Evolutionary conservation across 2,329 filamentous ascomycete genomes (phyloP).

Genomic region (Fusarium musae): DNA sequence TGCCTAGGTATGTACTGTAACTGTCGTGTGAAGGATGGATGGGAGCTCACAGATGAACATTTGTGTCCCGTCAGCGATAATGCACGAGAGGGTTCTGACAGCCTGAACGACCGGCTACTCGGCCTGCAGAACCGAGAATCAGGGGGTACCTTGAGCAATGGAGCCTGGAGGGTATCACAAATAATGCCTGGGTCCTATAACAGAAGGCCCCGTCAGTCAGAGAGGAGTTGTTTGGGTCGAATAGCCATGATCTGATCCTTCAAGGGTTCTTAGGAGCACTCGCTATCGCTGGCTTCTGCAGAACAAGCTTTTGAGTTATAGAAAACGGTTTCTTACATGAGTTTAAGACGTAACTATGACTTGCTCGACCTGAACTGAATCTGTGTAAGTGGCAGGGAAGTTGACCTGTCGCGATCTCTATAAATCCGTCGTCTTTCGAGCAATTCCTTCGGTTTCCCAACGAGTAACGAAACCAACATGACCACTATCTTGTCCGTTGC

Average conservation of each 20-base stretch:
- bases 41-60: not conserved
- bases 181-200: not conserved
- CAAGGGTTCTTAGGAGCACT: not conserved
- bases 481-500: not conserved
- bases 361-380: not conserved
- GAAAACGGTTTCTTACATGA: not conserved
- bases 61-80: not conserved
- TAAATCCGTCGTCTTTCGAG: slow-evolving; percentile 22
- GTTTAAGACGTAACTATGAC: not conserved
- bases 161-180: slow-evolving; percentile 2
- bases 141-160: not conserved
- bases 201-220: not conserved
- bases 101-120: not conserved
- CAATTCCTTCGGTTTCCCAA: not conserved
- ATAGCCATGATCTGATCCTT: slow-evolving; percentile 19
- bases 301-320: slow-evolving; percentile 3
- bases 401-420: slow-evolving; percentile 5
- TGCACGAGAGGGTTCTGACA: not conserved
- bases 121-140: slow-evolving; percentile 2
- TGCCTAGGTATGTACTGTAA: not conserved
- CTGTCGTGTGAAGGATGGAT: not conserved
- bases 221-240: not conserved
- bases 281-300: not conserved
- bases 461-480: not conserved
- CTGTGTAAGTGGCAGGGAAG: slow-evolving; percentile 10